These are phyloP conservation scores for Lentinula novae-zelandiae DNA, from an alignment of 1,284 basidiomycete species.

Conservation along the genomic window DNA sequence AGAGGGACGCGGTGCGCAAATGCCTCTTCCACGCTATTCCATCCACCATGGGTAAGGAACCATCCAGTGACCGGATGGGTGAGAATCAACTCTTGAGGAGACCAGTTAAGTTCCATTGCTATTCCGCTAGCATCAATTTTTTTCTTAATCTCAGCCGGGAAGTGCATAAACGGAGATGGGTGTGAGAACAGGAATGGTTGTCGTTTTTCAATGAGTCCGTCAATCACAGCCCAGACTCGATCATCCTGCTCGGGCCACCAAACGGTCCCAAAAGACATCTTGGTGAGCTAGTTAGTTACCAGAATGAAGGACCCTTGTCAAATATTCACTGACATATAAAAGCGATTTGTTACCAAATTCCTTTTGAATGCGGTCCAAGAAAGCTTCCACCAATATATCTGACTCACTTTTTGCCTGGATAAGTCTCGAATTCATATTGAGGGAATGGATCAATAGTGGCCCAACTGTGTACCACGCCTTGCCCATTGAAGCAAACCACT, in stretches of 20 bases:
- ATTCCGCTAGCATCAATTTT: slow-evolving; percentile 16
- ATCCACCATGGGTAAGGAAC: slow-evolving; percentile 5
- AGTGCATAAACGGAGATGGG: slow-evolving; percentile 4
- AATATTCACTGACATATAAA: neutral
- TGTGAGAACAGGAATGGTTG: slow-evolving; percentile 8
- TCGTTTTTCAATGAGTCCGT: slow-evolving; percentile 3
- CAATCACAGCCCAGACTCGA: slow-evolving; percentile 5
- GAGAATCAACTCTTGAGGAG: slow-evolving; percentile 21
- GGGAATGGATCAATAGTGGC: neutral
- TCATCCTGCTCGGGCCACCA: slow-evolving; percentile 2
- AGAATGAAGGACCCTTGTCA: neutral
- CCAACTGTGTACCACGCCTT: slow-evolving; percentile 2
- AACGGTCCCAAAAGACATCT: slow-evolving; percentile 9
- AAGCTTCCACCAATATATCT: neutral
- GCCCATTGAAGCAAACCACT: slow-evolving; percentile 5
- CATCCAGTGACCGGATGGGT: slow-evolving; percentile 17
- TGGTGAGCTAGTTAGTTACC: neutral
- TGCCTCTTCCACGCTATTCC: slow-evolving; percentile 8
- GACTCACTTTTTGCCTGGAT: neutral
- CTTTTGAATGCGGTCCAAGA: slow-evolving; percentile 2
- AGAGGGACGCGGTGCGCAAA: slow-evolving; percentile 2
- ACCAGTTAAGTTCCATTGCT: slow-evolving; percentile 17
- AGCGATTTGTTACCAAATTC: neutral
- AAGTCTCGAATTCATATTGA: neutral
- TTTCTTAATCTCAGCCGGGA: slow-evolving; percentile 9